These are phyloP conservation scores for Lolium perenne DNA, from an alignment of 176 grass and related monocot genomes.

Conservation along the genomic window DNA sequence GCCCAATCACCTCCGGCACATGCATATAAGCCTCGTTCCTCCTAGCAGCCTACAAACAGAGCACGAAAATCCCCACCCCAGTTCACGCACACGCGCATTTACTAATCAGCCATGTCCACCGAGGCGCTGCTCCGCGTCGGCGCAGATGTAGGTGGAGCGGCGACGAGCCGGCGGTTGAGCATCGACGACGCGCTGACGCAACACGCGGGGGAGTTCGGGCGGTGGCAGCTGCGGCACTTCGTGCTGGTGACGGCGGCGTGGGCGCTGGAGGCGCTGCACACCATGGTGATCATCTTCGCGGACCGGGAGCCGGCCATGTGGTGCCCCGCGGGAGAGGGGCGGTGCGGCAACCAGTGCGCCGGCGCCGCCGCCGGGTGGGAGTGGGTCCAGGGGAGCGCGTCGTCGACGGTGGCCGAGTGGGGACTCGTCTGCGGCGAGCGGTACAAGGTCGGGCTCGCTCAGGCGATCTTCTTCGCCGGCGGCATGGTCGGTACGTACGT, in stretches of 20 bases:
- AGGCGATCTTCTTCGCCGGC: conserved; percentile 76
- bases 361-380: conserved; percentile 52
- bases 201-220: conserved; percentile 83
- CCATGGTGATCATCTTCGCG: conserved; percentile 96
- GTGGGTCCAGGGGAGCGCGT: conserved; percentile 50
- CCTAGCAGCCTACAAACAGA: conserved; percentile 22
- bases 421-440: conserved; percentile 70
- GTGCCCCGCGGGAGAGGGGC: not conserved
- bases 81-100: not conserved
- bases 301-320: conserved; percentile 64
- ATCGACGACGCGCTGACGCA: conserved; percentile 72
- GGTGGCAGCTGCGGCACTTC: conserved; percentile 98
- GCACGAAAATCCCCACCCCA: not conserved
- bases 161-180: conserved; percentile 39
- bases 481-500: conserved; percentile 75
- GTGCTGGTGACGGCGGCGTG: conserved; percentile 75
- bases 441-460: conserved; percentile 88
- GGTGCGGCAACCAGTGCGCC: conserved; percentile 55
- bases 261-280: conserved; percentile 90
- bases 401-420: conserved; percentile 87
- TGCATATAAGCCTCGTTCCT: not conserved
- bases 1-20: not conserved
- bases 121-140: conserved; percentile 36
- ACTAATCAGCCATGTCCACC: conserved; percentile 21
- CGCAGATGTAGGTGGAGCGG: not conserved